These are phyloP conservation scores for Gonium pectorale DNA, from an alignment of 139 green algal genomes.

Conservation along the genomic window DNA sequence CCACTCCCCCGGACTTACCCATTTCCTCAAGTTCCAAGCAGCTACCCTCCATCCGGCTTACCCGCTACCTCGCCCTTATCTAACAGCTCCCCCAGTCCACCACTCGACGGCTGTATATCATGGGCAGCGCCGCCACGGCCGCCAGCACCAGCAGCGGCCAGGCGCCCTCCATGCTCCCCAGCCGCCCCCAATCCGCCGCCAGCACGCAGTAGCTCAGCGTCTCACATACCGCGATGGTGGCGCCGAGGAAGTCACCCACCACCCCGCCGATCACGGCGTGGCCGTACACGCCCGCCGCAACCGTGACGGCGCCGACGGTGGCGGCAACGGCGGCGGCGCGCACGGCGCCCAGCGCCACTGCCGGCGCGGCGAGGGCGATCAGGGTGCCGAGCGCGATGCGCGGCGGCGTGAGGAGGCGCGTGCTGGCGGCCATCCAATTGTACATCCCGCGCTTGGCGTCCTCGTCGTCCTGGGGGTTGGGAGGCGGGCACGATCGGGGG, in stretches of 20 bases:
- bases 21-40: background rate
- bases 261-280: conserved; percentile 60
- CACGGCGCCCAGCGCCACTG: conserved; percentile 17
- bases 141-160: conserved; percentile 42
- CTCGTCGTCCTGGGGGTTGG: conserved; percentile 59
- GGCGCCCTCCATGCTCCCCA: conserved; percentile 27
- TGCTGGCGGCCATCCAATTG: conserved; percentile 64
- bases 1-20: background rate
- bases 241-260: conserved; percentile 66
- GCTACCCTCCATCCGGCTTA: background rate
- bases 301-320: conserved; percentile 15
- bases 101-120: conserved; percentile 47
- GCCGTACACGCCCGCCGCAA: conserved; percentile 46
- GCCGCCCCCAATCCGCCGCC: conserved; percentile 47
- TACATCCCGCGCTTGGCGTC: conserved; percentile 71
- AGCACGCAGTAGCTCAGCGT: conserved; percentile 48
- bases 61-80: background rate
- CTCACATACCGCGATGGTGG: conserved; percentile 63
- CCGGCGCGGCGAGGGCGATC: conserved; percentile 19
- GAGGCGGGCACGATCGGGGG: too few relatives aligned
- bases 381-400: conserved; percentile 58
- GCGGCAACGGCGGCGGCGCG: conserved; percentile 14
- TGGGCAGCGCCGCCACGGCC: conserved; percentile 27
- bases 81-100: conserved; percentile 41
- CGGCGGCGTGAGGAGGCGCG: conserved; percentile 57